These are phyloP conservation scores for Lachancea sp. DNA, from an alignment of 805 yeast species.

Conservation along the genomic window DNA sequence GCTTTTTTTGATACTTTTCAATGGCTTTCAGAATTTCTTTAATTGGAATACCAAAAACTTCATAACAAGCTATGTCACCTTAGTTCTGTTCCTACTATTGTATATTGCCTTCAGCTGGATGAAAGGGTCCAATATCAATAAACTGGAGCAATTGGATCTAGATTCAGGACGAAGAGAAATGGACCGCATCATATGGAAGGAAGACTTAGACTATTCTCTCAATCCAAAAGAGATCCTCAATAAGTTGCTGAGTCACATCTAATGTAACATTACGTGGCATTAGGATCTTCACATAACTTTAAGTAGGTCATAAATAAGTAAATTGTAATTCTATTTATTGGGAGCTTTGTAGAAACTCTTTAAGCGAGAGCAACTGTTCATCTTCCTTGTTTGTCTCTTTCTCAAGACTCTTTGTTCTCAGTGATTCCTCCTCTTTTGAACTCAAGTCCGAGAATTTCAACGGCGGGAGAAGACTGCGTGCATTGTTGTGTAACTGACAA, in stretches of 20 bases:
- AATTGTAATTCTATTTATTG: neutral
- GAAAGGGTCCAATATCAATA: constrained; percentile 52
- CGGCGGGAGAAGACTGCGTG: constrained; percentile 2
- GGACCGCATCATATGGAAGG: constrained; percentile 75
- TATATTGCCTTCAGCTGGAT: constrained; percentile 48
- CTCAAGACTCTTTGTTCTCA: too few relatives aligned
- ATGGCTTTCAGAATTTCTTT: constrained; percentile 57
- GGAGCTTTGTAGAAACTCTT: constrained; percentile 3
- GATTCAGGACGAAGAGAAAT: constrained; percentile 77
- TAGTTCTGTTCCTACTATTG: constrained; percentile 43
- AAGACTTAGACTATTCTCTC: constrained; percentile 40
- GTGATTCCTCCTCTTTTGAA: constrained; percentile 2
- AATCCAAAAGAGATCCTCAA: constrained; percentile 13
- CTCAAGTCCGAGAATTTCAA: neutral
- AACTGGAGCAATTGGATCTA: constrained; percentile 64
- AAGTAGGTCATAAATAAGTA: too few relatives aligned
- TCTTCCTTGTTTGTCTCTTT: neutral
- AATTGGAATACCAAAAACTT: constrained; percentile 53
- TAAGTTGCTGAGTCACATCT: constrained; percentile 14
- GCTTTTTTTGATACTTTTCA: constrained; percentile 39
- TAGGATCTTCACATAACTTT: too few relatives aligned
- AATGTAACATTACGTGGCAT: neutral
- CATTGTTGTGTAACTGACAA: neutral
- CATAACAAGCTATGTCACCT: constrained; percentile 53
- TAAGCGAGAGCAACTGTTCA: neutral